phyloP scores from a whole-genome alignment of 345 rosid genomes.

The Eucalyptus sideroxylon region DNA sequence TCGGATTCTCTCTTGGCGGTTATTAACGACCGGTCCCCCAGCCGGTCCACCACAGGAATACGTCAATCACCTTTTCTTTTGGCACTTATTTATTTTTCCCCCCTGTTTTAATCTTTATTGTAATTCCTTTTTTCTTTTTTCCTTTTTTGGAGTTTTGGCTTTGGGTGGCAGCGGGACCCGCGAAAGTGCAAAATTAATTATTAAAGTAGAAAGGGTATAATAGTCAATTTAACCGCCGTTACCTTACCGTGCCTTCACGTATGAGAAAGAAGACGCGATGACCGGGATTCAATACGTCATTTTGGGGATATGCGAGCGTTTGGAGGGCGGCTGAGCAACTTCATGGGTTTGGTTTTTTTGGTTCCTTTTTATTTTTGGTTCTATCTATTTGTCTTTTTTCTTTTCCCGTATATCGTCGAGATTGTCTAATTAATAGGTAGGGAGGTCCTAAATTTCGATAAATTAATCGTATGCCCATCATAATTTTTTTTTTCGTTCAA shows the following conservation, averaged over 20 bases:
- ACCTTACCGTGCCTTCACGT: not conserved
- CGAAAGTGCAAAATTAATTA: not conserved
- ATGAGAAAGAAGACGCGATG: not conserved
- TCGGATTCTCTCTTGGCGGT: not conserved
- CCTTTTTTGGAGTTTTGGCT: not conserved
- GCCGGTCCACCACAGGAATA: not conserved
- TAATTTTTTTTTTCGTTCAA: too few species aligned
- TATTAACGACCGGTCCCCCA: not conserved
- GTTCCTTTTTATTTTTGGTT: not conserved
- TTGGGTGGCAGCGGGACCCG: not conserved
- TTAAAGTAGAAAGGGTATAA: not conserved
- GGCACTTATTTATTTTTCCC: not conserved
- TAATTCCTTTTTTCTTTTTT: not conserved
- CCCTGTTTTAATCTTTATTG: not conserved
- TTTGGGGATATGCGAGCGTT: not conserved
- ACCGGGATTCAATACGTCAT: not conserved
- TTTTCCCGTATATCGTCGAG: not conserved
- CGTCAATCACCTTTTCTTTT: not conserved
- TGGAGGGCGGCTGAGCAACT: not conserved
- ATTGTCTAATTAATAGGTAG: not conserved
- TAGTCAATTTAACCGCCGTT: not conserved
- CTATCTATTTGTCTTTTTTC: not conserved
- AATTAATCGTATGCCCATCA: not conserved
- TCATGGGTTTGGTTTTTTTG: not conserved
- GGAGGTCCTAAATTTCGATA: not conserved